A percentile compares a stretch with the other conserved stretches of the same genome.
phyloP scores from a whole-genome alignment of 106 monocot species.

The Alisma plantagoaquatica region DNA sequence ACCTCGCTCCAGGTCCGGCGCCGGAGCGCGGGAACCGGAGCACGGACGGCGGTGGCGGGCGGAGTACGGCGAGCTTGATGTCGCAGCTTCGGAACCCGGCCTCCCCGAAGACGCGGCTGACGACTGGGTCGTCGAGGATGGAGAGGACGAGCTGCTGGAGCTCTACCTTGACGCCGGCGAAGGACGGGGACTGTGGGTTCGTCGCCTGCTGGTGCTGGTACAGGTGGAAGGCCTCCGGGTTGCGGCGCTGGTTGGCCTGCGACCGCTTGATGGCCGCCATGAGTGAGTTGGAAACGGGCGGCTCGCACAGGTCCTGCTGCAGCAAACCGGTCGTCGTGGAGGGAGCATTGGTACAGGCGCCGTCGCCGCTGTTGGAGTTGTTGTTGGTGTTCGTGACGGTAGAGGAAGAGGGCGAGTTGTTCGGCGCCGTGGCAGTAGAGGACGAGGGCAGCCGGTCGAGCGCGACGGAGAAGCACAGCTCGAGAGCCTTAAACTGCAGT shows the following conservation, averaged over 20 bases:
- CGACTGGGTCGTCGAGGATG: constrained; percentile 71
- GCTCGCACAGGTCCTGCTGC: constrained; percentile 24
- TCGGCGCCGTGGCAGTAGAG: too few relatives aligned
- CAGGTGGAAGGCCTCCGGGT: constrained; percentile 87
- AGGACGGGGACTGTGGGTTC: constrained; percentile 16
- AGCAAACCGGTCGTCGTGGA: too few relatives aligned
- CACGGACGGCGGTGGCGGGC: constrained; percentile 44
- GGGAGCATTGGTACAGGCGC: too few relatives aligned
- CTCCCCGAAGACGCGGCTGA: constrained; percentile 64
- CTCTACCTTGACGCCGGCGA: constrained; percentile 68
- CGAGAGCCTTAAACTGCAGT: constrained; percentile 74
- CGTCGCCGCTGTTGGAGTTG: neutral
- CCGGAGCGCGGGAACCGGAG: constrained; percentile 38
- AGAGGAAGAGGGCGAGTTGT: constrained; percentile 10
- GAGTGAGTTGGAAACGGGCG: constrained; percentile 87
- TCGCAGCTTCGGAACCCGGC: constrained; percentile 66
- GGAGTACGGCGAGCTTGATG: constrained; percentile 57
- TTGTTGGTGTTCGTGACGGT: constrained; percentile 4
- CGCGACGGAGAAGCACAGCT: constrained; percentile 79
- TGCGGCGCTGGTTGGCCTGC: constrained; percentile 85
- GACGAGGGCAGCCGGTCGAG: constrained; percentile 72
- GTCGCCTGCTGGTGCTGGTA: constrained; percentile 27
- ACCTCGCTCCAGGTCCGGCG: too few relatives aligned
- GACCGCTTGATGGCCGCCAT: constrained; percentile 97
- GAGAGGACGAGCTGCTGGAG: constrained; percentile 64